phyloP scores from a whole-genome alignment of 2,329 filamentous ascomycete species.

The Aureobasidium mangrovei region DNA sequence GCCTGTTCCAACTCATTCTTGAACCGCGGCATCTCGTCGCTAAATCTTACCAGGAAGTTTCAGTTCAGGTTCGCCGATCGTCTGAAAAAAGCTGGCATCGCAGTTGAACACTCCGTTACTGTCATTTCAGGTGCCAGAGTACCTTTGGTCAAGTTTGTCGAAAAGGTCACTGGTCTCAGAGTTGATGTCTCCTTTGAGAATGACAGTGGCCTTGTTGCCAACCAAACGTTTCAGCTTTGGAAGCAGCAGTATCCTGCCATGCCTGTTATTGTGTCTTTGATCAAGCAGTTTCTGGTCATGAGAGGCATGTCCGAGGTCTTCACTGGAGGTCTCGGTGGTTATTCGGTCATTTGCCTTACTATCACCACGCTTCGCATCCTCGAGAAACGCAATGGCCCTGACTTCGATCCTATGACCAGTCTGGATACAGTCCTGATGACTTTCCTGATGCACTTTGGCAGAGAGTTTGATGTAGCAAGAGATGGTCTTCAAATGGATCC shows the following conservation, averaged over 20 bases:
- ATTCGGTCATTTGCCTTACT: constrained; percentile 87
- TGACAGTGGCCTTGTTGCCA: constrained; percentile 66
- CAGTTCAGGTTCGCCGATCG: constrained; percentile 56
- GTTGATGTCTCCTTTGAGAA: constrained; percentile 97
- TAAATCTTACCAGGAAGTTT: constrained; percentile 2
- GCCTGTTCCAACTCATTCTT: constrained; percentile 57
- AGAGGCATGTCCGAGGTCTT: constrained; percentile 85
- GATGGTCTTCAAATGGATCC: constrained; percentile 69
- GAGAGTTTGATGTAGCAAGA: constrained; percentile 60
- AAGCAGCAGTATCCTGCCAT: constrained; percentile 71
- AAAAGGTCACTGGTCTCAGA: constrained; percentile 65
- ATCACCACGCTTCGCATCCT: constrained; percentile 79
- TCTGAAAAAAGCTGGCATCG: constrained; percentile 49
- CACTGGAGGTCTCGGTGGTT: constrained; percentile 84
- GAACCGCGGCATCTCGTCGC: constrained; percentile 40
- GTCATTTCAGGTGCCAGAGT: constrained; percentile 71
- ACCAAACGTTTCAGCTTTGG: constrained; percentile 74
- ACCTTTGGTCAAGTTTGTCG: constrained; percentile 85
- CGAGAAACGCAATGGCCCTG: constrained; percentile 45
- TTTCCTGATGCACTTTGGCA: constrained; percentile 85
- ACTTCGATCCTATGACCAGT: constrained; percentile 12
- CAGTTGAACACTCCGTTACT: constrained; percentile 51
- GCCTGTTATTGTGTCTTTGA: constrained; percentile 73
- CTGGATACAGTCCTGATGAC: constrained; percentile 55
- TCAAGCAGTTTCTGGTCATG: constrained; percentile 91